Base-by-base conservation (phyloP, 1,284 basidiomycete species). In the Moniliella sp. region DNA sequence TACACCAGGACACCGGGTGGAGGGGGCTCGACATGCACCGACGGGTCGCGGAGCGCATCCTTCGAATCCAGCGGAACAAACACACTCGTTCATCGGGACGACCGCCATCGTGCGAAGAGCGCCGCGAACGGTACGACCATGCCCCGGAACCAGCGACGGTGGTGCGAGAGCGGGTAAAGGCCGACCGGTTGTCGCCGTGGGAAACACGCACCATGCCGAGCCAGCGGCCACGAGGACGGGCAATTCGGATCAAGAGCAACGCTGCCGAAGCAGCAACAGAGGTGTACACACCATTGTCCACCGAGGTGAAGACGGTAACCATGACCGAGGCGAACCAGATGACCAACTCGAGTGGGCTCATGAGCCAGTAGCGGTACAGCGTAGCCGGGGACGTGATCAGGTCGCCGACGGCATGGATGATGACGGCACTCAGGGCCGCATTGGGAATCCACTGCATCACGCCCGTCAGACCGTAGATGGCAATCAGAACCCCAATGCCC, bases 201-300 rank as follows among this genome's bases (percentile, higher is more conserved):
- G 53, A 46, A 23, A 67, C 56, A 31, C 57, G 61, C 14, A 72
- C 68, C n/a, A 67, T 76, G 11, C 88, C 88, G 2, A 97, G 70
- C 75, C 93, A 93, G 45, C 76, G 67, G 10, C 82, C 83, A 30
- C 81, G 75, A 18, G 88, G 84, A 46, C 75, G 74, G n/a, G 88
- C 86, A 39, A 97, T 65, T 40, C 84, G 77, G 52, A 88, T 65
- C 34, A 97, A 70, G 10, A 97, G 69, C n/a, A 94, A 71, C 1
- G 67, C 80, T 18, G 76, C 62, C 0, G 83, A 91, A 0, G 78
- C 69, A 19, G 66, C 66, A 42, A 94, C 75, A 4, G 84, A 82
- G 27, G 76, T 75, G 41, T 97, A 97, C 61, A 97, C 86, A 34
- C 88, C 91, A 36, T 81, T 71, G 65, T 97, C 88, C 52, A 93